Evolutionary conservation across 176 grass and related monocot species (phyloP).

Genomic region (Avena insularis): DNA sequence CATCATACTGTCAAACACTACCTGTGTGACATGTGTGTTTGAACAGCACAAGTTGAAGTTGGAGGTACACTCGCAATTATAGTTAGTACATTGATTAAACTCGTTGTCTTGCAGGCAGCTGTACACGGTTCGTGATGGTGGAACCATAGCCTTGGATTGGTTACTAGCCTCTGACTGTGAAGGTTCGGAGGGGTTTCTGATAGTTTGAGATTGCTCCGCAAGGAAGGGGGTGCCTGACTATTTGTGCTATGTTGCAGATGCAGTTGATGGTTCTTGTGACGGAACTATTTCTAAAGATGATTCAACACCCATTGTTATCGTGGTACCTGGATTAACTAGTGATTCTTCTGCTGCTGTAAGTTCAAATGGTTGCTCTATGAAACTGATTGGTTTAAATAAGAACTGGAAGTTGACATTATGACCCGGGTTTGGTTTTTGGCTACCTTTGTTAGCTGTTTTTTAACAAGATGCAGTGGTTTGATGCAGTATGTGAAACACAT

Average conservation of each 20-base stretch:
- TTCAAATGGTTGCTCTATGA: slow-evolving; percentile 16
- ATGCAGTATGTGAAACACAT: slow-evolving; percentile 92
- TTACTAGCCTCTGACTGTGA: slow-evolving; percentile 69
- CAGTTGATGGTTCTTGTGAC: slow-evolving; percentile 43
- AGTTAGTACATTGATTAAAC: slow-evolving; percentile 4
- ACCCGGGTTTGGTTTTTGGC: not conserved
- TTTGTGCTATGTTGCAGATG: slow-evolving; percentile 54
- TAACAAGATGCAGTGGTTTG: slow-evolving; percentile 27
- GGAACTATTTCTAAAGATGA: slow-evolving; percentile 68
- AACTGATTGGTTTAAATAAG: slow-evolving; percentile 30
- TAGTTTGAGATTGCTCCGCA: slow-evolving; percentile 33
- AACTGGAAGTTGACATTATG: slow-evolving; percentile 13
- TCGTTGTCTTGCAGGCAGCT: slow-evolving; percentile 66
- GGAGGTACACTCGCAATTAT: not conserved
- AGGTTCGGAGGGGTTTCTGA: slow-evolving; percentile 46
- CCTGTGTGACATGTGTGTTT: not conserved
- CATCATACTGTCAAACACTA: not conserved
- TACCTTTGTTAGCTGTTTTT: slow-evolving; percentile 34
- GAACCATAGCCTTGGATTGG: slow-evolving; percentile 98
- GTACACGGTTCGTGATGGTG: slow-evolving; percentile 77
- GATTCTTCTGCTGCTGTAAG: slow-evolving; percentile 93
- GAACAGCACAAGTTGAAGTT: slow-evolving; percentile 2
- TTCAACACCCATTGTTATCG: slow-evolving; percentile 71
- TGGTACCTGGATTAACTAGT: slow-evolving; percentile 92
- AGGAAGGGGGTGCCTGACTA: slow-evolving; percentile 26